Evolutionary conservation across 129 eudicot species (phyloP), one percentile per base, ranked within the genome.

Genomic region (Flaveria bidentis): DNA sequence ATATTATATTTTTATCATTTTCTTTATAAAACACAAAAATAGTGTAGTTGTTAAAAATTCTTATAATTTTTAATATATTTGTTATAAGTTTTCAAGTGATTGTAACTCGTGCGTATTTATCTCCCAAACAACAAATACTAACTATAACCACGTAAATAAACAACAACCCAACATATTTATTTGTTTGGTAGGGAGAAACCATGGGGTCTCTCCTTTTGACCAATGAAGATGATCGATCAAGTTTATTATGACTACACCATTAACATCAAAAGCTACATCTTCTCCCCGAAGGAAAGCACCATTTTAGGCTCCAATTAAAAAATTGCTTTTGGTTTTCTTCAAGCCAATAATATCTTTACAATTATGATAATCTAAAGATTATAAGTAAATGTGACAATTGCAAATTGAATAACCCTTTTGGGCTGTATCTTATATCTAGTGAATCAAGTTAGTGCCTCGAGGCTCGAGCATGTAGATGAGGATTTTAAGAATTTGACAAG

Each of bases 201-300:
- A 55, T 25, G 76, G 76, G 71, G 76, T 78, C 42, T 69, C 51
- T 45, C 15, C 57, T 76, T 56, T 78, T 78, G 82, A 78, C 76
- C 71, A 78, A 69, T 45, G 69, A 70, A 45, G 69, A 22, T 63
- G 69, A 15, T 63, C 45, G 47, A 28, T 81, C 76, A 81, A 81
- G 60, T 36, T 36, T 36, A 36, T 82, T 70, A 71, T 65, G 74
- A 80, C 61, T 73, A 53, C 74, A 74, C 62, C 75, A 76, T 57
- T 57, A 74, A 74, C 73, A 79, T 68, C 68, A 81, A 88, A 88
- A 88, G 89, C 82, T 78, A 88, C 90, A 76, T 82, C 93, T 88
- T 88, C 88, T 73, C 26, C 76, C 71, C 86, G 86, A 88, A 88
- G 93, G 71, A 88, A 88, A 82, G 93, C 82, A 86, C 90, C 76